Conservation (phyloP, 192 early-diverging fungal species). For the Backusella liffmaniae region DNA sequence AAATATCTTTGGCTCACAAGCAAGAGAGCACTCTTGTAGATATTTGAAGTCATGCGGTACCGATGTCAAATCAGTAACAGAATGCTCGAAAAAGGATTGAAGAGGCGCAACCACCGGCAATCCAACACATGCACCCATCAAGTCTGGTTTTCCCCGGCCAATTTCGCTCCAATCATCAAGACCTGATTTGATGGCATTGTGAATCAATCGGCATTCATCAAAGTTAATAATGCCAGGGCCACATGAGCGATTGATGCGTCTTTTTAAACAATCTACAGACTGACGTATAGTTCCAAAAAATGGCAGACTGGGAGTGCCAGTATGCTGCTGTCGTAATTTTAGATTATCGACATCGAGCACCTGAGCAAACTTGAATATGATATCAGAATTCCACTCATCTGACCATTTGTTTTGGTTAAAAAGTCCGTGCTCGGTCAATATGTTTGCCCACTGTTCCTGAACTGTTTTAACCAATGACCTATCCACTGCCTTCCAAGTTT, state of each 20-base stretch:
- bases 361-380: not conserved
- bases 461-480: slow-evolving; percentile 48
- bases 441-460: slow-evolving; percentile 55
- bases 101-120: slow-evolving; percentile 21
- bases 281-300: slow-evolving; percentile 65
- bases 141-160: not conserved
- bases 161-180: not conserved
- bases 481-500: slow-evolving; percentile 67
- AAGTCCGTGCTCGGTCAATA: slow-evolving; percentile 53
- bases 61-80: slow-evolving; percentile 19
- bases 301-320: slow-evolving; percentile 40
- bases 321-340: not conserved
- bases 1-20: slow-evolving; percentile 33
- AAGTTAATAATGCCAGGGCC: slow-evolving; percentile 33
- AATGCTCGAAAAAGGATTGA: slow-evolving; percentile 27
- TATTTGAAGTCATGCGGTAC: slow-evolving; percentile 33
- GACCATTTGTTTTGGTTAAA: slow-evolving; percentile 46
- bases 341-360: not conserved
- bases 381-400: slow-evolving; percentile 19
- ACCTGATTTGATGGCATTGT: slow-evolving; percentile 32
- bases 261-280: slow-evolving; percentile 43
- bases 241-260: slow-evolving; percentile 38
- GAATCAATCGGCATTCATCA: slow-evolving; percentile 39
- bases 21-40: slow-evolving; percentile 33
- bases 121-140: not conserved